Evolutionary conservation across 164 flowering plant species (phyloP).

Genomic region (Aristolochia contorta): DNA sequence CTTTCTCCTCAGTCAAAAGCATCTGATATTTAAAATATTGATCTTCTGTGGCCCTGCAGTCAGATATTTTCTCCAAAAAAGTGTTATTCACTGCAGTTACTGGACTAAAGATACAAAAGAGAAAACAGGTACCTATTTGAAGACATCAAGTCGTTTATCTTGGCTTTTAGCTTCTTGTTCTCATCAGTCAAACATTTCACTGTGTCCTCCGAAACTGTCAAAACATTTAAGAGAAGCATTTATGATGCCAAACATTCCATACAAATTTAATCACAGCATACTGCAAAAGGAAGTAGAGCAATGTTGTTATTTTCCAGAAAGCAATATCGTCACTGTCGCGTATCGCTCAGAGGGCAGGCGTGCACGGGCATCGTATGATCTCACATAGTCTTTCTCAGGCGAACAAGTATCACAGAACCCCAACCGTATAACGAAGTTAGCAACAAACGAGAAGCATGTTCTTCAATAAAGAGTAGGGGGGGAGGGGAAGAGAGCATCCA

Average conservation of each 20-base stretch:
- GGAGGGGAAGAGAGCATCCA: too few relatives aligned
- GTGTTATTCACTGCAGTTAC: not conserved
- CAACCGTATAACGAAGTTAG: not conserved
- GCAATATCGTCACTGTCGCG: too few relatives aligned
- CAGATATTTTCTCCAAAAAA: not conserved
- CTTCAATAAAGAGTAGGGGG: too few relatives aligned
- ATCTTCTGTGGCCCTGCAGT: constrained; percentile 37
- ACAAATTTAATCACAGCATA: not conserved
- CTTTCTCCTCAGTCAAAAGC: constrained; percentile 41
- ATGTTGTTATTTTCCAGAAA: too few relatives aligned
- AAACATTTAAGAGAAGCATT: constrained; percentile 1
- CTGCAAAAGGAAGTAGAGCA: not conserved
- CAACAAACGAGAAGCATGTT: not conserved
- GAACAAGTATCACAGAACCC: not conserved
- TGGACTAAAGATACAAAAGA: not conserved
- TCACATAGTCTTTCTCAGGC: too few relatives aligned
- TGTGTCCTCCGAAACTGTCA: constrained; percentile 62
- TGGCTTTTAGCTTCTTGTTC: constrained; percentile 27
- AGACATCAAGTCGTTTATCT: constrained; percentile 34
- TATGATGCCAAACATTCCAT: not conserved
- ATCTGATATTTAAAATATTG: constrained; percentile 29
- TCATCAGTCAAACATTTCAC: constrained; percentile 50
- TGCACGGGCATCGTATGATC: too few relatives aligned
- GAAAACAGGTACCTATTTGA: constrained; percentile 31
- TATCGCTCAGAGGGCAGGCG: too few relatives aligned